Evolutionary conservation across 441 rosid species (phyloP).

Genomic region (Erysimum cheiri): DNA sequence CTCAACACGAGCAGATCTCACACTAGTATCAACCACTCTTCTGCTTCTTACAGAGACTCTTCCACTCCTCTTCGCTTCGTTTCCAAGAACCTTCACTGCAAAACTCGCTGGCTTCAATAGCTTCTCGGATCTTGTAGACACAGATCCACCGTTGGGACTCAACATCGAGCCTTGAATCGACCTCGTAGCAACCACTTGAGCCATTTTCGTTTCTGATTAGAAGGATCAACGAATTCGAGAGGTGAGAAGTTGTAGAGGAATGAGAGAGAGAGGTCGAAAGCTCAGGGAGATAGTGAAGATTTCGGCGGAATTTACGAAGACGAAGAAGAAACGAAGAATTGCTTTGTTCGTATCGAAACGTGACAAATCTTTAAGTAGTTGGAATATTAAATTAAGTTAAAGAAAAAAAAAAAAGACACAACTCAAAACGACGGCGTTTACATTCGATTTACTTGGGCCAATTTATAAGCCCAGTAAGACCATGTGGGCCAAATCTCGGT

Average conservation of each 20-base stretch:
- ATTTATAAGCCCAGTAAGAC: background rate
- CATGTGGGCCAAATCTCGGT: constrained; percentile 19
- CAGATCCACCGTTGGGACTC: constrained; percentile 56
- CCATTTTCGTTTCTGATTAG: constrained; percentile 51
- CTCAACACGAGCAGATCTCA: constrained; percentile 61
- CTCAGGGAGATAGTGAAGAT: constrained; percentile 44
- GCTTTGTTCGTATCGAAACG: constrained; percentile 69
- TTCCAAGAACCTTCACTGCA: constrained; percentile 49
- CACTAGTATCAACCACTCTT: constrained; percentile 49
- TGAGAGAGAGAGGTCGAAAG: constrained; percentile 16
- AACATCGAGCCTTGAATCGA: constrained; percentile 60
- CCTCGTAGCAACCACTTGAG: constrained; percentile 78
- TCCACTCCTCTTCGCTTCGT: constrained; percentile 43
- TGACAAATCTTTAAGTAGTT: constrained; percentile 42
- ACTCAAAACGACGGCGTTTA: background rate
- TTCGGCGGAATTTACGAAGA: constrained; percentile 57
- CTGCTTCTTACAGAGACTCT: constrained; percentile 42
- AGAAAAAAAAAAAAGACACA: background rate
- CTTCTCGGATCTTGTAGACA: constrained; percentile 56
- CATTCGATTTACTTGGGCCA: background rate
- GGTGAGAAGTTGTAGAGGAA: constrained; percentile 23
- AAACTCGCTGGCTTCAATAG: constrained; percentile 59
- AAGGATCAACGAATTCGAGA: constrained; percentile 1
- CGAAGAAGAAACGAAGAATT: constrained; percentile 4
- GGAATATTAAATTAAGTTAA: background rate